phyloP scores from a whole-genome alignment of 805 yeast genomes.

The Komagataella kurtzmanii region DNA sequence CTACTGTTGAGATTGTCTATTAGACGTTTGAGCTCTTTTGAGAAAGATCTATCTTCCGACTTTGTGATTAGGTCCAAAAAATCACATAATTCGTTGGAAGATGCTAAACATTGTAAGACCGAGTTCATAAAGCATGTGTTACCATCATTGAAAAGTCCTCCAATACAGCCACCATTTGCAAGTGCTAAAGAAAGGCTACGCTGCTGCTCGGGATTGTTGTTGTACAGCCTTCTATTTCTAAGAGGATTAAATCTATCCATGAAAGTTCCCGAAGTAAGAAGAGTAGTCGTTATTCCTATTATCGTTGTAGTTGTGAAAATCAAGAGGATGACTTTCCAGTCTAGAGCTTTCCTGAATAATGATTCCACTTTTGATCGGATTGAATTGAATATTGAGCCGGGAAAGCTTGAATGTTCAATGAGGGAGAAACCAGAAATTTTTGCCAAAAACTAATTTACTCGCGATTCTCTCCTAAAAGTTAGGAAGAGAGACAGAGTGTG shows the following conservation, averaged over 20 bases:
- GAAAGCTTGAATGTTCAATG: neutral
- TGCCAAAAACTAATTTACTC: neutral
- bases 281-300: neutral
- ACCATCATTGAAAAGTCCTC: conserved; percentile 83
- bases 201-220: neutral
- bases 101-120: conserved; percentile 73
- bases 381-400: neutral
- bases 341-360: neutral
- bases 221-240: neutral
- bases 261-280: neutral
- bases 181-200: neutral
- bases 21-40: conserved; percentile 36
- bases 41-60: conserved; percentile 22
- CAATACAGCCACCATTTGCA: conserved; percentile 51
- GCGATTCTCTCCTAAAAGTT: neutral
- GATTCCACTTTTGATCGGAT: neutral
- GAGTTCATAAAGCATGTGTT: conserved; percentile 93
- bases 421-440: neutral
- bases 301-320: conserved; percentile 1
- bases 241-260: neutral
- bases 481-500: neutral
- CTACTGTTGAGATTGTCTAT: conserved; percentile 40
- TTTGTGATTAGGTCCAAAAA: conserved; percentile 36
- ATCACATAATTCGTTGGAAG: conserved; percentile 44
- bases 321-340: conserved; percentile 1